A percentile compares a stretch with the other conserved stretches of the same genome.
These are phyloP conservation scores for Teunomyces lycoperdinae DNA, from an alignment of 805 yeast genomes.

Conservation along the genomic window DNA sequence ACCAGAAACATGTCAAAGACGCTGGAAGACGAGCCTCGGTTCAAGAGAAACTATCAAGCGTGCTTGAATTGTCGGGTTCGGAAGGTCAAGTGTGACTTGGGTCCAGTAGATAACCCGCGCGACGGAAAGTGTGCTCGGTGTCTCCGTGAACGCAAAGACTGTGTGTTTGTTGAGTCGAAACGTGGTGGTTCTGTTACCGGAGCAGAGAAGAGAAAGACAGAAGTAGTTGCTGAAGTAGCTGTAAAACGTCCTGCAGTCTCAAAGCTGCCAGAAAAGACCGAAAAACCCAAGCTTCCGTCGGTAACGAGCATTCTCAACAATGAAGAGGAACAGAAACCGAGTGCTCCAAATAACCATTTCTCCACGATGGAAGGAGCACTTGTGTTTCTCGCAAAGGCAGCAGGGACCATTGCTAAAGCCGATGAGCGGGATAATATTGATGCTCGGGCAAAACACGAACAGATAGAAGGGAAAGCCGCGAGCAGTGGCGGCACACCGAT, in stretches of 20 bases:
- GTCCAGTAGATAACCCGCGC: constrained; percentile 65
- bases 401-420: constrained; percentile 70
- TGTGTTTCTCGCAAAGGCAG: constrained; percentile 73
- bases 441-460: constrained; percentile 48
- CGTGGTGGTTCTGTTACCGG: constrained; percentile 23
- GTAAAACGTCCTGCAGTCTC: neutral
- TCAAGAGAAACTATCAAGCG: constrained; percentile 72
- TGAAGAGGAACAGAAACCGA: neutral
- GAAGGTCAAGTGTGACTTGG: constrained; percentile 84
- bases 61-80: constrained; percentile 82
- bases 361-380: constrained; percentile 58
- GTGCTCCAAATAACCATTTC: constrained; percentile 23
- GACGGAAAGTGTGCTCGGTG: constrained; percentile 88
- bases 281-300: constrained; percentile 7
- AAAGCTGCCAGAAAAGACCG: neutral
- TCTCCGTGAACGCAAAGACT: constrained; percentile 74
- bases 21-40: constrained; percentile 17
- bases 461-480: constrained; percentile 31
- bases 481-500: neutral
- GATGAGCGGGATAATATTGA: constrained; percentile 62
- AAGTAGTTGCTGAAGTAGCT: neutral
- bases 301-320: constrained; percentile 15
- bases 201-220: constrained; percentile 47
- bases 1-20: constrained; percentile 9
- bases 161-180: constrained; percentile 55